These are phyloP conservation scores for Conoideocrella luteorostrata DNA, from an alignment of 2,329 filamentous ascomycete genomes.

Conservation along the genomic window DNA sequence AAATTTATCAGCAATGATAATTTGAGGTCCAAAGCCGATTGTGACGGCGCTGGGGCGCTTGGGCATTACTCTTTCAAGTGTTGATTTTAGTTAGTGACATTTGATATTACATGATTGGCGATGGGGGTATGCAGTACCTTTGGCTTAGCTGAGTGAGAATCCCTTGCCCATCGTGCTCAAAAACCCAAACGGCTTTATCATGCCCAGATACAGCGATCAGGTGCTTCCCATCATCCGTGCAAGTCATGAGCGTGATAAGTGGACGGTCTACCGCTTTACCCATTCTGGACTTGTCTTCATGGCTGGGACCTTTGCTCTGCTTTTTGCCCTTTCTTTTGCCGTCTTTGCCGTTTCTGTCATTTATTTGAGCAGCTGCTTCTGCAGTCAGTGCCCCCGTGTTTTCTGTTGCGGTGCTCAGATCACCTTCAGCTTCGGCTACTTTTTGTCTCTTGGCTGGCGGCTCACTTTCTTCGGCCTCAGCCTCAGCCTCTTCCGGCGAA, in stretches of 20 bases:
- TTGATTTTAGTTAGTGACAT: not conserved
- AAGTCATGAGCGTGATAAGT: conserved; percentile 62
- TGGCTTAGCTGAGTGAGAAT: conserved; percentile 61
- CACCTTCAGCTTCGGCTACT: conserved; percentile 20
- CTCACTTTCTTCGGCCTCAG: conserved; percentile 18
- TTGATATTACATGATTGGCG: too few species aligned
- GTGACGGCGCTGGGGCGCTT: conserved; percentile 78
- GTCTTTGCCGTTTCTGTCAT: conserved; percentile 13
- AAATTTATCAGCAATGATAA: conserved; percentile 89
- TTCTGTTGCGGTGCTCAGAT: conserved; percentile 4
- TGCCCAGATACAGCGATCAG: conserved; percentile 77
- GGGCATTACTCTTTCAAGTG: conserved; percentile 62
- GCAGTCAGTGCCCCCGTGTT: conserved; percentile 4
- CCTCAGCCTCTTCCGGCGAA: conserved; percentile 10
- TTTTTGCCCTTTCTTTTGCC: conserved; percentile 22
- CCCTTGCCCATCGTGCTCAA: conserved; percentile 58
- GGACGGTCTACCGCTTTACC: conserved; percentile 42
- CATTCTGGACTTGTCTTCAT: conserved; percentile 14
- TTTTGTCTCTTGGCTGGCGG: conserved; percentile 32
- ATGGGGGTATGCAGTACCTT: conserved; percentile 45
- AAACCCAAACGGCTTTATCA: conserved; percentile 85
- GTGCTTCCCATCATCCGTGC: conserved; percentile 59
- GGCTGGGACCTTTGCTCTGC: conserved; percentile 20
- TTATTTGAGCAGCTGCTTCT: conserved; percentile 11
- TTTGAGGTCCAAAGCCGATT: conserved; percentile 63